Conservation (phyloP, 495 filamentous ascomycete genomes). For the Penicillium fimorum region DNA sequence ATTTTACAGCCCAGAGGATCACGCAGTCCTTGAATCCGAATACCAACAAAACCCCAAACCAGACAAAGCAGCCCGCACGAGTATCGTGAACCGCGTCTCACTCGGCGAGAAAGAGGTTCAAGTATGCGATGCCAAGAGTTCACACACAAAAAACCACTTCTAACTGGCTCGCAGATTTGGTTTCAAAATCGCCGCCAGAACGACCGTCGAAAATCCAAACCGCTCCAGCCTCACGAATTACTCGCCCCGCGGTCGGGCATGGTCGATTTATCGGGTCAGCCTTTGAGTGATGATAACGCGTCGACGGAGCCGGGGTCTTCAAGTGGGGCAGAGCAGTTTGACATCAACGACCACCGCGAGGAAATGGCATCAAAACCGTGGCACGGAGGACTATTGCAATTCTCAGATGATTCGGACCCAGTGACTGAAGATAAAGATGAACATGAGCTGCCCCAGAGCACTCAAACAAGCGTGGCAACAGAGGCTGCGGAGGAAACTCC, state of each 20-base stretch:
- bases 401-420: slow-evolving; percentile 36
- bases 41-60: slow-evolving; percentile 86
- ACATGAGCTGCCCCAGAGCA: slow-evolving; percentile 28
- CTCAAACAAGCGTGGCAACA: slow-evolving; percentile 41
- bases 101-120: slow-evolving; percentile 98
- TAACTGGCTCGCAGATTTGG: slow-evolving; percentile 73
- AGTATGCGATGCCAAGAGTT: slow-evolving; percentile 56
- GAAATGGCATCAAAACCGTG: slow-evolving; percentile 23
- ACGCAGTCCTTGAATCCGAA: slow-evolving; percentile 84
- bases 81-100: slow-evolving; percentile 79
- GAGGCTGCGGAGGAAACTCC: slow-evolving; percentile 34
- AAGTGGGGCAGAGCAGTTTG: slow-evolving; percentile 33
- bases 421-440: slow-evolving; percentile 30
- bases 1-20: slow-evolving; percentile 73
- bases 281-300: slow-evolving; percentile 46
- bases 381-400: slow-evolving; percentile 29
- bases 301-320: slow-evolving; percentile 35
- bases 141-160: slow-evolving; percentile 19
- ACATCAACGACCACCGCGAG: slow-evolving; percentile 23
- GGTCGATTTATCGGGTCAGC: slow-evolving; percentile 52
- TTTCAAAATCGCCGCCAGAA: slow-evolving; percentile 98
- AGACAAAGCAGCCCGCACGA: slow-evolving; percentile 82
- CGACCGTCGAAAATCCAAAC: slow-evolving; percentile 84
- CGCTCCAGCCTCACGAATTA: slow-evolving; percentile 79
- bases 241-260: slow-evolving; percentile 51